Evolutionary conservation across 1,284 basidiomycete genomes (phyloP).

Genomic region (Rhizopogon parksii): DNA sequence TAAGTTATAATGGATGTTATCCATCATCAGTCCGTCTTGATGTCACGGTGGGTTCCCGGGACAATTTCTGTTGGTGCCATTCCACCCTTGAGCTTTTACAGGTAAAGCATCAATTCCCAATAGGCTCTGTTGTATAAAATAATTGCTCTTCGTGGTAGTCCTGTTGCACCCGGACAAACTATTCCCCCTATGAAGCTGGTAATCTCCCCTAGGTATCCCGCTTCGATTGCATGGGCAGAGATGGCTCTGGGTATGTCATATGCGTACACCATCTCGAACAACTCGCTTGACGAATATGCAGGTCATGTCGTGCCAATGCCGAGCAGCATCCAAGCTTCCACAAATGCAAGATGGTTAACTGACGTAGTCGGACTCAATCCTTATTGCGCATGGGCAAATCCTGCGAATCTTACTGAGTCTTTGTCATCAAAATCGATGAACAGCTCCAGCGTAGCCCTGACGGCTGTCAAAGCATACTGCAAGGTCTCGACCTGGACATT

Average conservation of each 20-base stretch:
- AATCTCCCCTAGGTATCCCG: background rate
- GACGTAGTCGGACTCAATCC: constrained; percentile 24
- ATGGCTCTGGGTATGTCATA: constrained; percentile 20
- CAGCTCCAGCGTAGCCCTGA: constrained; percentile 5
- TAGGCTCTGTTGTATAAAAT: background rate
- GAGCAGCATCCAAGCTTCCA: constrained; percentile 12
- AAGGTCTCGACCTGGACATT: constrained; percentile 17
- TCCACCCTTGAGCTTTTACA: constrained; percentile 18
- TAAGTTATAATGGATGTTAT: too few relatives aligned
- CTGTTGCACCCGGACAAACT: background rate
- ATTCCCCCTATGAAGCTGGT: background rate
- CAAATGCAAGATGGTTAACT: constrained; percentile 23
- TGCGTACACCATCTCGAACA: constrained; percentile 12
- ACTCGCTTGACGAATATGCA: constrained; percentile 12
- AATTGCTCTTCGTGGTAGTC: background rate
- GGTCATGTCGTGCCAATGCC: constrained; percentile 19
- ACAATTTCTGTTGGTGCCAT: constrained; percentile 20
- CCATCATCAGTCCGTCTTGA: too few relatives aligned
- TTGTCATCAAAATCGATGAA: constrained; percentile 8
- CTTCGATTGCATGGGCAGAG: constrained; percentile 20
- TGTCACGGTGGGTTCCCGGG: too few relatives aligned
- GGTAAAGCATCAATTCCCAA: constrained; percentile 10
- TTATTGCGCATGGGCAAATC: constrained; percentile 19
- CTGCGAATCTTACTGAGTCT: constrained; percentile 20
- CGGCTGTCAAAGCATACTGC: constrained; percentile 12